phyloP scores from a whole-genome alignment of 495 filamentous ascomycete species.

The Tuber umbilicatum region DNA sequence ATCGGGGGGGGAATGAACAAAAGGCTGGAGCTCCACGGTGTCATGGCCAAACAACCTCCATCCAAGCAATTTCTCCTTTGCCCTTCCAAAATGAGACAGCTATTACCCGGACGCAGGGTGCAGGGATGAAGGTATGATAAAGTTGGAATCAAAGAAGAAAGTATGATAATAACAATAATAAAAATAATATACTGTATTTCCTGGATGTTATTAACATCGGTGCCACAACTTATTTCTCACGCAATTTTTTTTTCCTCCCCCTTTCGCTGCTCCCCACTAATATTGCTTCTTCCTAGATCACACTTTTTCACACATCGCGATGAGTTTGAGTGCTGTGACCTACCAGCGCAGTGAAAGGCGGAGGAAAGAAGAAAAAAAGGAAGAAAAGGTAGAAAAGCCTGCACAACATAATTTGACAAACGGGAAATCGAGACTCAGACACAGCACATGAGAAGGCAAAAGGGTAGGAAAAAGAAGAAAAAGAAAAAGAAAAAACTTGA shows the following conservation, averaged over 20 bases:
- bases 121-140: not conserved
- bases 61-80: not conserved
- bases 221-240: not conserved
- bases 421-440: not conserved
- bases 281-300: not conserved
- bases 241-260: not conserved
- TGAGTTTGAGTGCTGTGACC: not conserved
- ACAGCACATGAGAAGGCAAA: not conserved
- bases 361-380: not conserved
- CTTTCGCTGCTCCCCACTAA: not conserved
- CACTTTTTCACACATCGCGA: not conserved
- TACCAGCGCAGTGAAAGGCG: not conserved
- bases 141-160: not conserved
- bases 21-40: not conserved
- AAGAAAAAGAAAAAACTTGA: not conserved
- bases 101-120: not conserved
- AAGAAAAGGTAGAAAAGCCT: not conserved
- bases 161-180: not conserved
- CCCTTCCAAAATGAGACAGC: not conserved
- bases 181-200: not conserved
- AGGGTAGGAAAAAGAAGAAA: too few relatives aligned
- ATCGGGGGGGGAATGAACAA: not conserved
- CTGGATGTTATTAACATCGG: not conserved
- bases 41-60: not conserved
- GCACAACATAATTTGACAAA: constrained; percentile 4